Evolutionary conservation across 805 yeast species (phyloP), one percentile per base, ranked within the genome.

Genomic region (Yamadazyma endophytica): DNA sequence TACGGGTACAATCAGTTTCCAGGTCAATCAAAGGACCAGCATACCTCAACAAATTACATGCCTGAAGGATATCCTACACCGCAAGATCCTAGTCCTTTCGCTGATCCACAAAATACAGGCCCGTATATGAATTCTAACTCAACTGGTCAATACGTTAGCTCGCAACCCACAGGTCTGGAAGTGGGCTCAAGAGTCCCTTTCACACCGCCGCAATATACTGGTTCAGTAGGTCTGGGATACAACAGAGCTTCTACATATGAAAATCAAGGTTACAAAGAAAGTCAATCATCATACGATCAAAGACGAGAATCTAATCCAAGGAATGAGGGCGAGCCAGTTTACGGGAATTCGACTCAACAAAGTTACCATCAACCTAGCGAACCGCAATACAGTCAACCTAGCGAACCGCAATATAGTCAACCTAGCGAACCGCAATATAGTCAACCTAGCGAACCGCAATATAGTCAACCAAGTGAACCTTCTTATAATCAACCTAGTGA

Each of bases 171-270:
- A 8, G 11, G 11, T 11, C 11, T 20, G 11, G 8, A 20, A 20
- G 9, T 11, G 12, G 13, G 13, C 25, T n/a, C 12, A 23, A 23
- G 11, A 23, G 11, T 23, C 25, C 11, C 12, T 7, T n/a, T 14
- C 25, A 9, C 25, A 23, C 11, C 13, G 11, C 29, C 28, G n/a
- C 33, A 30, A 19, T 11, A 11, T 7, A 32, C 36, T 27, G 36
- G 36, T 6, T 14, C 14, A 17, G n/a, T n/a, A n/a, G n/a, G n/a
- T n/a, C n/a, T n/a, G n/a, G n/a, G n/a, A n/a, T n/a, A n/a, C n/a
- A n/a, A n/a, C n/a, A n/a, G n/a, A n/a, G n/a, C n/a, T n/a, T n/a
- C n/a, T n/a, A n/a, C n/a, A n/a, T n/a, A n/a, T n/a, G n/a, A n/a
- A n/a, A n/a, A n/a, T n/a, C n/a, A 26, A 11, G 19, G 29, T 23